phyloP scores from a whole-genome alignment of 2,329 filamentous ascomycete genomes.

The Celoporthe dispersa region DNA sequence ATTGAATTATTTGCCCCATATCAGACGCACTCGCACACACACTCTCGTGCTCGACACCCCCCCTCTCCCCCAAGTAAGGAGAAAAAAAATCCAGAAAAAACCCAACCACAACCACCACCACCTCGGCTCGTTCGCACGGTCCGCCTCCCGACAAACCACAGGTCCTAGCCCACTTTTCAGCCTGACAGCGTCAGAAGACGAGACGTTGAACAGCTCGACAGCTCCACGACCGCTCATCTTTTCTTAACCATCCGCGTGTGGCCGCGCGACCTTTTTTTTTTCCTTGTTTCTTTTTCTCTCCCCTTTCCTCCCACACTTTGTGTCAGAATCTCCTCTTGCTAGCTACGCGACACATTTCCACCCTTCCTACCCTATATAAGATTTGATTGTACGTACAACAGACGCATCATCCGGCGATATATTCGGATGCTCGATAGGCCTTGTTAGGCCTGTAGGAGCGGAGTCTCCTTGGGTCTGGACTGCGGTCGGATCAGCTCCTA shows the following conservation, averaged over 20 bases:
- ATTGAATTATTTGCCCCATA: neutral
- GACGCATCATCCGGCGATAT: slow-evolving; percentile 1
- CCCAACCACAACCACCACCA: neutral
- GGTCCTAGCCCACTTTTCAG: neutral
- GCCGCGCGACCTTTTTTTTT: neutral
- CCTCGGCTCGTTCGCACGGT: slow-evolving; percentile 1
- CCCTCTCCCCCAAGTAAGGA: neutral
- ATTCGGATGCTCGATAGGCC: neutral
- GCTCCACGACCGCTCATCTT: neutral
- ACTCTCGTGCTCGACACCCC: neutral
- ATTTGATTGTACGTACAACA: neutral
- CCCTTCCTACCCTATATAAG: neutral
- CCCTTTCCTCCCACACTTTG: neutral
- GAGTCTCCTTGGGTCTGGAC: slow-evolving; percentile 1
- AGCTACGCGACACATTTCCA: neutral
- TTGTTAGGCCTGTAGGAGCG: neutral
- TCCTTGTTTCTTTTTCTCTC: no score
- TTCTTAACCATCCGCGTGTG: neutral
- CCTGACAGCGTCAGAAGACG: neutral
- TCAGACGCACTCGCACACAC: neutral
- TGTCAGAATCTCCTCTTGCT: neutral
- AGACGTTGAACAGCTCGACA: neutral
- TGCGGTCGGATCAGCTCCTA: neutral
- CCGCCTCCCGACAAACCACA: neutral
- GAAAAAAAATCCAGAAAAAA: no score